phyloP scores from a whole-genome alignment of 2,329 filamentous ascomycete genomes.

The Trichoderma sp. region DNA sequence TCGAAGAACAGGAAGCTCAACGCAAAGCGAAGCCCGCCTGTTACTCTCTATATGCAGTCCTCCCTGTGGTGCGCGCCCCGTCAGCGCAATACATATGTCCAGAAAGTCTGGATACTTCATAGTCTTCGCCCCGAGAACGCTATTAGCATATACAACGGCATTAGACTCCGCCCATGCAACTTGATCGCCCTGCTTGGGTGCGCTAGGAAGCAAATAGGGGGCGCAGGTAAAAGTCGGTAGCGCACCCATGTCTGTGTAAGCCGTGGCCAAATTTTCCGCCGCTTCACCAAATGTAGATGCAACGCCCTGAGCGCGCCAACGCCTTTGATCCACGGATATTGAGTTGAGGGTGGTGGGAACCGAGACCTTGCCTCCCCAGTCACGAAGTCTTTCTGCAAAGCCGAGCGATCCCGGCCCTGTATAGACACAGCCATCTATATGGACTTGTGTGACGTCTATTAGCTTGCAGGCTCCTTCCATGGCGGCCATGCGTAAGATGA shows the following conservation, averaged over 20 bases:
- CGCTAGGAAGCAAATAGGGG: conserved; percentile 42
- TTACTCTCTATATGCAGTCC: conserved; percentile 47
- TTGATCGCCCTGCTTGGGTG: conserved; percentile 37
- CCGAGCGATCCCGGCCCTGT: conserved; percentile 41
- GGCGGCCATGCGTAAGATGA: conserved; percentile 40
- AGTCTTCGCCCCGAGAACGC: conserved; percentile 46
- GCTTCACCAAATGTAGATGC: conserved; percentile 33
- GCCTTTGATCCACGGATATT: conserved; percentile 44
- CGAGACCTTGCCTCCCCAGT: conserved; percentile 37
- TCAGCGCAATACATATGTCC: conserved; percentile 46
- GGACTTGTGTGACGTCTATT: conserved; percentile 42
- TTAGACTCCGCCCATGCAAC: conserved; percentile 49
- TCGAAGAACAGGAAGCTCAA: conserved; percentile 20
- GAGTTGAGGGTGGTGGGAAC: conserved; percentile 46
- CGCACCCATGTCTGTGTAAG: conserved; percentile 44
- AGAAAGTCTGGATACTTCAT: conserved; percentile 49
- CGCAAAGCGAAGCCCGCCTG: conserved; percentile 42
- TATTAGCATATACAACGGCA: conserved; percentile 49
- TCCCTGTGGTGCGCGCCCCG: conserved; percentile 49
- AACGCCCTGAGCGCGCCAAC: conserved; percentile 42
- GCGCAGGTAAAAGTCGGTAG: conserved; percentile 46
- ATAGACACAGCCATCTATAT: conserved; percentile 47
- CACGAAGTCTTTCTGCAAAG: conserved; percentile 39
- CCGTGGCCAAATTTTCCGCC: conserved; percentile 38
- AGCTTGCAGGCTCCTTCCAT: conserved; percentile 37